A percentile compares a stretch with the other conserved stretches of the same genome.
phyloP scores from a whole-genome alignment of 2,329 filamentous ascomycete genomes.

The Colletotrichum orbiculare region DNA sequence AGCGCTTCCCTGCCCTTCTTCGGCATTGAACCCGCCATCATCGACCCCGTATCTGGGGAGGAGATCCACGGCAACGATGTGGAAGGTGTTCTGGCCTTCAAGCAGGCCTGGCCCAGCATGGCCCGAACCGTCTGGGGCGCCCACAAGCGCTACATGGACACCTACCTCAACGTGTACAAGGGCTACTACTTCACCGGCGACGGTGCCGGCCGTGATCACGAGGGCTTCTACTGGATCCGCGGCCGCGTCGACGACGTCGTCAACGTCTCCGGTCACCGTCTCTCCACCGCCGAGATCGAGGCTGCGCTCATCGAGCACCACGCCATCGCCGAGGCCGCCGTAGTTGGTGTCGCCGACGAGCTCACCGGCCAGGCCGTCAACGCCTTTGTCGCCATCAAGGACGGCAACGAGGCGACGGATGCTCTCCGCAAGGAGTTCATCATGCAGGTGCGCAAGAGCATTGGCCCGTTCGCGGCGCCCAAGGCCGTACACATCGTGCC shows the following conservation, averaged over 20 bases:
- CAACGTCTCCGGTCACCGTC: constrained; percentile 94
- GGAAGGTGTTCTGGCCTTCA: constrained; percentile 96
- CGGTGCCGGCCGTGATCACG: constrained; percentile 94
- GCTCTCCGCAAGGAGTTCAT: constrained; percentile 92
- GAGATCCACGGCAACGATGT: constrained; percentile 97
- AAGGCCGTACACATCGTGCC: constrained; percentile 93
- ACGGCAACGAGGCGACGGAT: constrained; percentile 79
- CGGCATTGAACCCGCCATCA: constrained; percentile 96
- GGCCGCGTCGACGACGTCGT: constrained; percentile 98
- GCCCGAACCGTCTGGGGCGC: constrained; percentile 97
- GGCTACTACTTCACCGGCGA: constrained; percentile 98
- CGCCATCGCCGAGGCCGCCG: constrained; percentile 90
- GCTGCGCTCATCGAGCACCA: constrained; percentile 94
- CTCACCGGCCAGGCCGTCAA: constrained; percentile 97
- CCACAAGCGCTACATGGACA: constrained; percentile 99
- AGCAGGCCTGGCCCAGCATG: constrained; percentile 99
- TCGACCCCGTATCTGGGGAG: constrained; percentile 93
- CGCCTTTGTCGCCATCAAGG: constrained; percentile 94
- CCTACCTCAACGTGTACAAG: constrained; percentile 97
- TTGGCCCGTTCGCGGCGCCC: constrained; percentile 95
- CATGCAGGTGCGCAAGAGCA: constrained; percentile 95
- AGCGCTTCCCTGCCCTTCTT: constrained; percentile 98
- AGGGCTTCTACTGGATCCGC: constrained; percentile 99
- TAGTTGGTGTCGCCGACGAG: constrained; percentile 93
- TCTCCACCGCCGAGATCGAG: constrained; percentile 98